Percentiles rank a stretch among this genome's conserved stretches.
Conservation (phyloP, 1,284 basidiomycete species). For the Vanrija humicola region DNA sequence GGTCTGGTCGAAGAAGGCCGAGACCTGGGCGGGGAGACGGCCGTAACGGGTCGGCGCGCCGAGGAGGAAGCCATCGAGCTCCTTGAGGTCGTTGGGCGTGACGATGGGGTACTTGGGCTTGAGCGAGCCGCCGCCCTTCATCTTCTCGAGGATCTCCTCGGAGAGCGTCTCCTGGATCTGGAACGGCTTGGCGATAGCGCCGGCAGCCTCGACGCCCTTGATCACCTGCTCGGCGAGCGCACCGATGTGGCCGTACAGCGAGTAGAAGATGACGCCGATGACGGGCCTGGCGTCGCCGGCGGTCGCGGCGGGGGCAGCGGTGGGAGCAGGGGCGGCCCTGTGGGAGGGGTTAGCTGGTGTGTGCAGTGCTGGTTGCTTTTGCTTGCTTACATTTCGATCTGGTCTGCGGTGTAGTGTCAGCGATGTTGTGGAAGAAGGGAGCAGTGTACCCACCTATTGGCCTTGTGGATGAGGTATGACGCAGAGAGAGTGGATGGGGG, state of each 20-base stretch:
- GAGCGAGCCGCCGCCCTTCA: conserved; percentile 60
- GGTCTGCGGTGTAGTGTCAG: neutral
- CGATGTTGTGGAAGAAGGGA: too few relatives aligned
- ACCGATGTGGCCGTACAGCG: conserved; percentile 73
- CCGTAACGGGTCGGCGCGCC: conserved; percentile 75
- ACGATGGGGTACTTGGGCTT: conserved; percentile 66
- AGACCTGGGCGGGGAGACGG: conserved; percentile 52
- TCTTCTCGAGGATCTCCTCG: conserved; percentile 67
- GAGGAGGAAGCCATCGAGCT: conserved; percentile 56
- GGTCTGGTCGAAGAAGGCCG: conserved; percentile 65
- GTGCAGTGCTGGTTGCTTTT: neutral
- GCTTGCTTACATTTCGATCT: neutral
- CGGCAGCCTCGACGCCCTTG: conserved; percentile 64
- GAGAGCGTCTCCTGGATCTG: conserved; percentile 77
- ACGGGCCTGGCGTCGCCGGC: conserved; percentile 51
- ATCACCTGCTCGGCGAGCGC: conserved; percentile 75
- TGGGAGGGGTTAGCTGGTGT: neutral
- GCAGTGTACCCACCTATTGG: too few relatives aligned
- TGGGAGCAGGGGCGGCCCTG: conserved; percentile 1
- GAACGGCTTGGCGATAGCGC: conserved; percentile 68
- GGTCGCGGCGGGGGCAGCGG: neutral
- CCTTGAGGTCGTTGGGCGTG: conserved; percentile 60
- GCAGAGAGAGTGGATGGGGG: too few relatives aligned
- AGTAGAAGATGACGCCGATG: conserved; percentile 77
- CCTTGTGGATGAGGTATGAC: too few relatives aligned